Evolutionary conservation across 331 rosid species (phyloP), one percentile per base, ranked within the genome.

Genomic region (Prunus yedoensis): DNA sequence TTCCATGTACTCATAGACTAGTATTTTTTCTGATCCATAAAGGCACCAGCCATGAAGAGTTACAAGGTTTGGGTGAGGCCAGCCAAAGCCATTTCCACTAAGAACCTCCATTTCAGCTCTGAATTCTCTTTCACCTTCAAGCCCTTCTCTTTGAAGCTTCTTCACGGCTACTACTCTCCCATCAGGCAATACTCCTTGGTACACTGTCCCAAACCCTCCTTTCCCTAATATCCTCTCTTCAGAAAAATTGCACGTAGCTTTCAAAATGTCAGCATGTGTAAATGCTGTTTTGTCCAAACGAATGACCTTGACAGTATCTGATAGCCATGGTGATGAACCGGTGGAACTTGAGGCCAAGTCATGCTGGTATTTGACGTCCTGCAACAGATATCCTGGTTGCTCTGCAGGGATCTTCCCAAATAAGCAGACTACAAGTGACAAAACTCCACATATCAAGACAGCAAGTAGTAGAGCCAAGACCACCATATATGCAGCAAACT

Each of bases 21-120:
- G 78, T 62, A 89, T 89, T 79, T 89, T 92, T 60, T 93, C 88
- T 3, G 92, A 86, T 56, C 89, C 91, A 50, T 88, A 84, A 4
- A 90, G 79, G 52, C 99, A 91, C 98, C 98, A 95, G 1, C 98
- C 98, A 5, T 91, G 85, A 75, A 95, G 94, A 11, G 96, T 89
- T 11, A 95, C 99, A 3, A 95, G 92, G 66, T 95, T 95, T 3
- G 96, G 97, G 66, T 95, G 99, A 15, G 97, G 98, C 97, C 97
- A 92, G 21, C 91, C 90, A 69, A 92, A 85, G 0, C 91, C 89
- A 73, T 82, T 87, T 7, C 97, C 96, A 52, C 90, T 87, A 11
- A 95, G 87, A 68, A 92, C 95, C 54, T 92, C 88, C 99, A 95
- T 95, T 80, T 95, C 98, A n/a, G 99, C 94, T 46, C 83, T 74